Evolutionary conservation across 2,329 filamentous ascomycete genomes (phyloP), one percentile per base, ranked within the genome.

Genomic region (Huntiella bhutanensis): DNA sequence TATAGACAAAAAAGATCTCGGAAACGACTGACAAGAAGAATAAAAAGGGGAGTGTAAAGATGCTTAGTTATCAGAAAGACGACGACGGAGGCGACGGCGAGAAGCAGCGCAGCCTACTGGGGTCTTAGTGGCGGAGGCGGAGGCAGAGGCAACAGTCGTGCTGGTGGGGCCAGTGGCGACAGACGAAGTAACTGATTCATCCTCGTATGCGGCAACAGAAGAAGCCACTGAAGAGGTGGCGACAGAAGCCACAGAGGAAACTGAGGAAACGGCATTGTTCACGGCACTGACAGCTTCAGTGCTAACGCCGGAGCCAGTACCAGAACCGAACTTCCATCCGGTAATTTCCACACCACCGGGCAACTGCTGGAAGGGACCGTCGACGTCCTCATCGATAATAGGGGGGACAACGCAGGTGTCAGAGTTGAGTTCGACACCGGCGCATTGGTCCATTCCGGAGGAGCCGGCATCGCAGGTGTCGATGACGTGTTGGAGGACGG

Each of bases 401-500:
- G 67, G 64, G 33, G 56, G 47, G 42, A 73, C 70, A 49, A 62
- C 67, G 64, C 75, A 79, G 48, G 65, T 59, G 19, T 58, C 61
- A 39, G 64, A 59, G 59, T 72, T 75, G 40, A 71, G 53, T 37
- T 70, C 70, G 49, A 80, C 66, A 38, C 68, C 66, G 4, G 69
- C 66, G 63, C 78, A 84, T 52, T 69, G 64, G 52, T 79, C 70
- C 64, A 83, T 76, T 43, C 73, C 73, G 5, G 56, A 52, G 48
- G 69, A 69, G 42, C 73, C 70, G 40, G 70, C 71, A 54, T 76
- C 64, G 64, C 82, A 84, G 43, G 65, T 71, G 56, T 80, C 67
- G 53, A 83, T 75, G 52, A 81, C 79, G 51, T 70, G 65, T 59
- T 80, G 75, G 43, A 83, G 73, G 40, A 70, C 67, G 22, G 64